Base-by-base conservation (phyloP, 108 stramenopile genomes). In the Schizochytrium sp. region DNA sequence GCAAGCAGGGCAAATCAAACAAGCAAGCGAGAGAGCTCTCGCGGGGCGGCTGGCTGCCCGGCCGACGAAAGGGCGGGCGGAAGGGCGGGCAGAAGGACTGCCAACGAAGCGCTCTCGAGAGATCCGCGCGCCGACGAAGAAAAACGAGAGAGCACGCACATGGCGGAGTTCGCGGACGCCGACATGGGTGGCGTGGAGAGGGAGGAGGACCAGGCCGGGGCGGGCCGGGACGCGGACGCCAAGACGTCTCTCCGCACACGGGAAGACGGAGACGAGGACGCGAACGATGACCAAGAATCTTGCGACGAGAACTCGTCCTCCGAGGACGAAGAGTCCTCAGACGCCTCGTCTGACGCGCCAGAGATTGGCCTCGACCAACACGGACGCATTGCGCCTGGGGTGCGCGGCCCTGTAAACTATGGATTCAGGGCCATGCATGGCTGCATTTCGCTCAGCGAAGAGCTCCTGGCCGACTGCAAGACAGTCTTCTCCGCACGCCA, bases 311-410 rank as follows among this genome's bases (percentile, higher is more conserved):
- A 53, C 28, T 34, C 34, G 34, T 34, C 34, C 34, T 34, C 34
- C 34, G 76, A 83, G 10, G 76, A 83, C 51, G 76, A 83, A 14
- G 76, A 83, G 8, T 6, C 6, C 23, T 53, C 48, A 12, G 51
- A 53, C 6, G 76, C 19, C 48, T 53, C 48, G n/a, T 83, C 76
- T 0, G 76, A 47, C 43, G 48, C 76, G 48, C 76, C 76, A 16
- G 76, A 83, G 28, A 83, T 83, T 3, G 76, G 76, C 76, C 51
- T 83, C 23, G 76, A 83, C n/a, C 76, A 83, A 23, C n/a, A 83
- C 28, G 76, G 76, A 23, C 76, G 76, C 45, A 83, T 83, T 34
- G 76, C 51, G 6, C 76, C 76, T 1, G 76, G 76, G 19, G 76
- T 53, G 8, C 23, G 51, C 12, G 76, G 76, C 0, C 76, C 76